Base-by-base conservation (phyloP, 306 rosid genomes). In the Lithocarpus polystachyus region DNA sequence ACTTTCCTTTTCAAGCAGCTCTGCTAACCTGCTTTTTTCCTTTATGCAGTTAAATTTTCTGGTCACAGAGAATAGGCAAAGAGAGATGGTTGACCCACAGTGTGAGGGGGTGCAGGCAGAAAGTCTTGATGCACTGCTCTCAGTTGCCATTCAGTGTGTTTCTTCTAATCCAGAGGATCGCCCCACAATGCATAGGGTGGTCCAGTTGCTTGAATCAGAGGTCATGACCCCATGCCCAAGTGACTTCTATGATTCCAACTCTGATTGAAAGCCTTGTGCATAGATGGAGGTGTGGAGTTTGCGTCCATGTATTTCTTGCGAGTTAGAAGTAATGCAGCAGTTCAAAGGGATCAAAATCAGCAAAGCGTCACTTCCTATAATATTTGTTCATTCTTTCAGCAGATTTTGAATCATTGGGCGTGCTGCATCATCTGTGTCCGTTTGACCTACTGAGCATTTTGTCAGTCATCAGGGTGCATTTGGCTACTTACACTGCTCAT, bases 201-300 rank as follows among this genome's bases (percentile, higher is more conserved):
- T 93, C 79, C 97, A 96, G 89, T 71, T 93, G 74, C 93, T 96
- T 73, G 99, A 96, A 86, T 87, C 99, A 29, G 99, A 96, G 86
- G 93, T 96, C 77, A 87, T 90, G 92, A 91, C 99, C 69, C 99
- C 98, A 9, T 96, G 98, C 92, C 98, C 96, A 64, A 93, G 99
- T 73, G 98, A 96, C 81, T 96, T 91, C 80, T 96, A 89, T 26
- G 99, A 91, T 81, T 88, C 98, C 70, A 89, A 68, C 85, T 90
- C 97, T 13, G 99, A 95, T 14, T 96, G 79, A 86, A 80, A 70
- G 67, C 35, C 75, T 8, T 73, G 52, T 56, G 68, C 82, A 65
- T 64, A 75, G n/a, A 61, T 18, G 56, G 31, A 56, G 73, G 69
- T 72, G 77, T 77, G 26, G 80, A 73, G 71, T 60, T 59, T 75